Base-by-base conservation (phyloP, 805 yeast genomes). In the Saccharomycopsis fibuligera region DNA sequence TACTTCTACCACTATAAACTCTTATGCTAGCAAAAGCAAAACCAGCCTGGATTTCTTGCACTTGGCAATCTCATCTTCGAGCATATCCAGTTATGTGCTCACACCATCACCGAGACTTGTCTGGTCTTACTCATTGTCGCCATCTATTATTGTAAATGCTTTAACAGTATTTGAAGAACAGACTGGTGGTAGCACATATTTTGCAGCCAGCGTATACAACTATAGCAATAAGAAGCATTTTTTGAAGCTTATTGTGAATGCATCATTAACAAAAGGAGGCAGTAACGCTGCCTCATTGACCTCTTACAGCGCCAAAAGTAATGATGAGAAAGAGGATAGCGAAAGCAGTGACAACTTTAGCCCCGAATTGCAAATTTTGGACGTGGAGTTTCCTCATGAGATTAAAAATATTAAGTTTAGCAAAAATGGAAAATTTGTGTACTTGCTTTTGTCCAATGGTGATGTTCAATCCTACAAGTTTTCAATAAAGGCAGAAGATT, bases 71-170 rank as follows among this genome's bases (percentile, higher is more conserved):
- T 44, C 50, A 5, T 45, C 49, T 8, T 50, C 51, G 9, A 47
- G 45, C 17, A 50, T 53, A n/a, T 43, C 49, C n/a, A 47, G 42
- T 19, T 74, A 73, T 57, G 64, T 73, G 21, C 63, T 75, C 45
- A 72, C 66, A 48, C 81, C 81, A 36, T 68, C 76, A 33, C 81
- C 81, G 8, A 73, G 72, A 56, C 62, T 75, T 40, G 61, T 70
- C 37, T 75, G 80, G 81, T 71, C 78, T 3, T 68, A 68, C 55
- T 73, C 79, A 17, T 65, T 75, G 30, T 68, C 75, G 5, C 79
- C 79, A 10, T 57, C 67, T 2, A 66, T 68, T 31, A 44, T 62
- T 2, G 66, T 75, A 31, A 68, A 68, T 39, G 58, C 65, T 39
- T 41, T 53, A 23, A 49, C 56, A 22, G 58, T 56, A 1, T 49